Conservation (phyloP, 169 alveolate species). For the Cystoisospora suis region DNA sequence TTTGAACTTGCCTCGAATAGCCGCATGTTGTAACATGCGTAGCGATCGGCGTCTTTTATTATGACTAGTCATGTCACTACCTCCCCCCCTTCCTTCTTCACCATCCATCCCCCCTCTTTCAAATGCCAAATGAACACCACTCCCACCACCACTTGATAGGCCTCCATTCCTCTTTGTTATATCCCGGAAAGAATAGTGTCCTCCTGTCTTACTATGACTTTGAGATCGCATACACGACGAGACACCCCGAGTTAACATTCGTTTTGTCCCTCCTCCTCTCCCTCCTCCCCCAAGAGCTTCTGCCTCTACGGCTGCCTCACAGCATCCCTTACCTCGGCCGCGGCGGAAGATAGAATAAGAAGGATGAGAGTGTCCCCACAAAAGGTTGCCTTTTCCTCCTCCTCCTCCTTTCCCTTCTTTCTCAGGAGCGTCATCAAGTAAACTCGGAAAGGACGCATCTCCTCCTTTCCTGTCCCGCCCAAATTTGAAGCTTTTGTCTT, state of each 20-base stretch:
- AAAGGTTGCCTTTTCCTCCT: not conserved
- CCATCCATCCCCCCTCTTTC: too few species aligned
- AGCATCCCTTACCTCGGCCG: conserved; percentile 21
- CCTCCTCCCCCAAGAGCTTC: not conserved
- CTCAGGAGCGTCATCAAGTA: not conserved
- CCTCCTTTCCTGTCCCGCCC: not conserved
- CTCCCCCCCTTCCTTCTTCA: not conserved
- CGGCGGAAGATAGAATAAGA: not conserved
- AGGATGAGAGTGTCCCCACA: not conserved
- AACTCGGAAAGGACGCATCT: not conserved
- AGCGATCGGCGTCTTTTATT: not conserved
- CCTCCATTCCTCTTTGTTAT: too few species aligned
- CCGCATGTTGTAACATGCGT: not conserved
- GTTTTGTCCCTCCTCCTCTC: too few species aligned
- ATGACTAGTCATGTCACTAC: not conserved
- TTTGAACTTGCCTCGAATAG: not conserved
- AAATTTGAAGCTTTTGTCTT: too few species aligned
- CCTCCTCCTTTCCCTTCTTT: not conserved
- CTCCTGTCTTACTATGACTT: not conserved
- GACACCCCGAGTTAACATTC: too few species aligned
- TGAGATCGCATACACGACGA: not conserved
- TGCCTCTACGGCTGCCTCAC: conserved; percentile 4
- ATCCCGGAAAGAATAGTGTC: too few species aligned
- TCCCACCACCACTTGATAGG: too few species aligned
- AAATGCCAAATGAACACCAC: too few species aligned